A percentile compares a stretch with the other conserved stretches of the same genome.
Conservation (phyloP, 371 early-diverging fungal species). For the Lichtheimia corymbifera region DNA sequence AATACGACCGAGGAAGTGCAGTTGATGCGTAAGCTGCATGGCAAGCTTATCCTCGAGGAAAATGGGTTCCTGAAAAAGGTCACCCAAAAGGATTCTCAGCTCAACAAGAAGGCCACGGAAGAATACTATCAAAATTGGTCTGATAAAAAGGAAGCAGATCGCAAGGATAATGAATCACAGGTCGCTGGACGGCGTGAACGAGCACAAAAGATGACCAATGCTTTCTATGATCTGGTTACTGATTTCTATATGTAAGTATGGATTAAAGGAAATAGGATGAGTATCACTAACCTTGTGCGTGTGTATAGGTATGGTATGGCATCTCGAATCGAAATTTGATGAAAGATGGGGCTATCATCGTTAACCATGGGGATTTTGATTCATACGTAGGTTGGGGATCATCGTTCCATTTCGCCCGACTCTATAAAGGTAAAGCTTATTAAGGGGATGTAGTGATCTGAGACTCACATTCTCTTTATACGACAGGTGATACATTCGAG, state of each 20-base stretch:
- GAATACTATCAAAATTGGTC: slow-evolving; percentile 43
- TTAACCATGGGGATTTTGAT: no score
- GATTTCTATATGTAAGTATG: slow-evolving; percentile 68
- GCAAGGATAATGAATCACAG: slow-evolving; percentile 24
- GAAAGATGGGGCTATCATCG: no score
- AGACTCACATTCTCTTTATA: background rate
- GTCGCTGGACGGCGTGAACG: slow-evolving; percentile 42
- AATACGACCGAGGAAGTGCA: slow-evolving; percentile 31
- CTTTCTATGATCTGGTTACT: slow-evolving; percentile 65
- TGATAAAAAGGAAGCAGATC: slow-evolving; percentile 25
- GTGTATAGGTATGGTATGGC: no score
- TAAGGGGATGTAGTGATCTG: background rate
- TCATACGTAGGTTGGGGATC: slow-evolving; percentile 67
- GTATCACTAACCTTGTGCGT: no score
- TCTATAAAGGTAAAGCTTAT: slow-evolving; percentile 36
- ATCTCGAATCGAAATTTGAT: no score
- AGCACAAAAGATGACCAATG: slow-evolving; percentile 63
- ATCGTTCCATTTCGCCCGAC: slow-evolving; percentile 77
- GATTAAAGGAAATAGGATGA: background rate
- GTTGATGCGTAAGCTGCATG: slow-evolving; percentile 42
- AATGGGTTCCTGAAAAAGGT: slow-evolving; percentile 43
- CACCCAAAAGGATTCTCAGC: slow-evolving; percentile 49
- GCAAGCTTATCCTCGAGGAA: slow-evolving; percentile 35
- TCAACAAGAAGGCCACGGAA: slow-evolving; percentile 47
- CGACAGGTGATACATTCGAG: slow-evolving; percentile 58